A percentile compares a stretch with the other conserved stretches of the same genome.
phyloP scores from a whole-genome alignment of 805 yeast genomes.

The Dipodascopsis tothii region DNA sequence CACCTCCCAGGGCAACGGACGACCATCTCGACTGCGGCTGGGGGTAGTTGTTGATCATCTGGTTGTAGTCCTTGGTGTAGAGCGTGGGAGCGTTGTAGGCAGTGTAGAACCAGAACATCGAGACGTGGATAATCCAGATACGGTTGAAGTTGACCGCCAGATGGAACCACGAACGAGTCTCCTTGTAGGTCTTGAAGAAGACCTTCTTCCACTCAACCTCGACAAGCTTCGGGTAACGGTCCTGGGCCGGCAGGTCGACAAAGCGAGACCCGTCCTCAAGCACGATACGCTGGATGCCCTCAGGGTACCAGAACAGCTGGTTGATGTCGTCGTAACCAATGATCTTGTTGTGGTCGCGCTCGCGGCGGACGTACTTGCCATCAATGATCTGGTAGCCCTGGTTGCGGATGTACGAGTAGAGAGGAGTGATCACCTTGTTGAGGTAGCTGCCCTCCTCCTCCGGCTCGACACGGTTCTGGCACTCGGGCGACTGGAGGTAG shows the following conservation, averaged over 20 bases:
- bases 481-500: slow-evolving; percentile 78
- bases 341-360: slow-evolving; percentile 57
- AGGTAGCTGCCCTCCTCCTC: slow-evolving; percentile 64
- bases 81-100: slow-evolving; percentile 88
- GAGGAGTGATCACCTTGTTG: slow-evolving; percentile 86
- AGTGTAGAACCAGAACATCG: slow-evolving; percentile 88
- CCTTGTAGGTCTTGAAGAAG: slow-evolving; percentile 92
- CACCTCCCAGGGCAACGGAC: slow-evolving; percentile 85
- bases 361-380: slow-evolving; percentile 54
- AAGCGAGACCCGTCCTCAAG: slow-evolving; percentile 88
- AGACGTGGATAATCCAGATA: slow-evolving; percentile 91
- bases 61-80: slow-evolving; percentile 80
- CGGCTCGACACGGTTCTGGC: slow-evolving; percentile 59
- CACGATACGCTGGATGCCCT: slow-evolving; percentile 88
- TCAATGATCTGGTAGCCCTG: slow-evolving; percentile 57
- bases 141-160: slow-evolving; percentile 91
- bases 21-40: slow-evolving; percentile 88
- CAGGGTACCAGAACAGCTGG: slow-evolving; percentile 99
- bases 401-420: slow-evolving; percentile 59
- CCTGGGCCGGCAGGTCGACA: slow-evolving; percentile 81
- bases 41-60: slow-evolving; percentile 79
- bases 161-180: slow-evolving; percentile 96
- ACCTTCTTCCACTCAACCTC: slow-evolving; percentile 88
- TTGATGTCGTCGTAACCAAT: slow-evolving; percentile 93
- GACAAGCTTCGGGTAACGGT: slow-evolving; percentile 82